A percentile compares a stretch with the other conserved stretches of the same genome.
These are phyloP conservation scores for Vickermania ingenoplastis DNA, from an alignment of 208 protist species.

Conservation along the genomic window DNA sequence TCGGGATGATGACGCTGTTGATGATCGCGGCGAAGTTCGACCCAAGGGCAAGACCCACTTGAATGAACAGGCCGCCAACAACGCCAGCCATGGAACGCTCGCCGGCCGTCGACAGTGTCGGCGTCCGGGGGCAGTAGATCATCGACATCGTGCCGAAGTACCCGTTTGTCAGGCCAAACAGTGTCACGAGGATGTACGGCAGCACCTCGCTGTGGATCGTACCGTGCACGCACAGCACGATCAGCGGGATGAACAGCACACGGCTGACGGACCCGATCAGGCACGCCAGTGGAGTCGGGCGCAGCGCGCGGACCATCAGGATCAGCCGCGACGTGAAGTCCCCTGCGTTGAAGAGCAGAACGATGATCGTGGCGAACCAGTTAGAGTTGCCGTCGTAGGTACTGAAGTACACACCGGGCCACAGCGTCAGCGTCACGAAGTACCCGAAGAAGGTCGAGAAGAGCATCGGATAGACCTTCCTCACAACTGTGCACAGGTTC, in stretches of 20 bases:
- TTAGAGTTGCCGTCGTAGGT: not conserved
- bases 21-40: constrained; percentile 15
- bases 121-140: constrained; percentile 21
- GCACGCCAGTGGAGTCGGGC: constrained; percentile 7
- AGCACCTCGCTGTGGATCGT: constrained; percentile 11
- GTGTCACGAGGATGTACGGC: constrained; percentile 19
- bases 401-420: constrained; percentile 22
- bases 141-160: constrained; percentile 36
- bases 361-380: constrained; percentile 26
- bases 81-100: constrained; percentile 22
- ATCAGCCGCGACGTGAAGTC: constrained; percentile 20
- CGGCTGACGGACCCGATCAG: constrained; percentile 16
- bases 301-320: constrained; percentile 9
- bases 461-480: constrained; percentile 21
- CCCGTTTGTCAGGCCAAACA: constrained; percentile 34
- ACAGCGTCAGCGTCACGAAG: constrained; percentile 19
- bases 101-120: constrained; percentile 15
- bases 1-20: constrained; percentile 6
- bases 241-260: constrained; percentile 13
- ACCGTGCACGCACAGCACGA: constrained; percentile 25
- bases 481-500: constrained; percentile 8
- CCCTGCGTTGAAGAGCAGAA: constrained; percentile 27
- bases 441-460: constrained; percentile 16
- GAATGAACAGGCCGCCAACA: constrained; percentile 7
- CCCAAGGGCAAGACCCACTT: constrained; percentile 13